These are phyloP conservation scores for Ophiocordyceps robertsii DNA, from an alignment of 2,329 filamentous ascomycete species.

Conservation along the genomic window DNA sequence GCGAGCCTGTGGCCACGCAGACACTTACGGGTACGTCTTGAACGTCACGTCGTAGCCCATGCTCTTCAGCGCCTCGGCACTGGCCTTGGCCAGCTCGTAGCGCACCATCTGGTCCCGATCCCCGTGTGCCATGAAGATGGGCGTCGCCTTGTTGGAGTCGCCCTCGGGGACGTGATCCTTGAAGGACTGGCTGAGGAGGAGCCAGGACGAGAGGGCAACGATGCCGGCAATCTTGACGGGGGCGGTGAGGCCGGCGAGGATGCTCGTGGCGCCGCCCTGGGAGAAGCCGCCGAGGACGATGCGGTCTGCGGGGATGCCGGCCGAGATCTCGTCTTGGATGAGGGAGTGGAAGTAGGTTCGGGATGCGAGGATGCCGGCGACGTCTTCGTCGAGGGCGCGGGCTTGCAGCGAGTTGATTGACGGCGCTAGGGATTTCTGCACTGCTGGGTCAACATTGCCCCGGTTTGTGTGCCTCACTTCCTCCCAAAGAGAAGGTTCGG, in stretches of 20 bases:
- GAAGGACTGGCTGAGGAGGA: constrained; percentile 46
- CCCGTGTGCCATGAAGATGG: constrained; percentile 86
- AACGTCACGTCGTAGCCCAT: constrained; percentile 63
- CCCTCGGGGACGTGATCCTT: constrained; percentile 20
- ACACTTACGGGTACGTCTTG: constrained; percentile 56
- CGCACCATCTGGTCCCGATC: constrained; percentile 60
- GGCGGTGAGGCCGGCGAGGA: constrained; percentile 64
- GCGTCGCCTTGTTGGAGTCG: constrained; percentile 51
- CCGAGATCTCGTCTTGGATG: constrained; percentile 65
- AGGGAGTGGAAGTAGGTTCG: constrained; percentile 62
- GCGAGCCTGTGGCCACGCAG: neutral
- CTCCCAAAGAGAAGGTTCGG: neutral
- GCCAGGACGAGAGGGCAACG: constrained; percentile 68
- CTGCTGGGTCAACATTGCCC: neutral
- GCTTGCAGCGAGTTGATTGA: constrained; percentile 15
- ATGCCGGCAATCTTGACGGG: constrained; percentile 66
- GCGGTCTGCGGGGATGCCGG: constrained; percentile 65
- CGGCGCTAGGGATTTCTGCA: constrained; percentile 20
- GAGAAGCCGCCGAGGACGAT: constrained; percentile 77
- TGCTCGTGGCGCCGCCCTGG: constrained; percentile 72
- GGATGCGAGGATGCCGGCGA: constrained; percentile 45
- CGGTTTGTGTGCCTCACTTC: too few species aligned
- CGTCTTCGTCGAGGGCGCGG: constrained; percentile 39
- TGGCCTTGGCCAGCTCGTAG: constrained; percentile 53
- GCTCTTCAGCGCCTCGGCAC: constrained; percentile 51